phyloP scores from a whole-genome alignment of 352 stramenopile species.

The Pythium brachiatum region DNA sequence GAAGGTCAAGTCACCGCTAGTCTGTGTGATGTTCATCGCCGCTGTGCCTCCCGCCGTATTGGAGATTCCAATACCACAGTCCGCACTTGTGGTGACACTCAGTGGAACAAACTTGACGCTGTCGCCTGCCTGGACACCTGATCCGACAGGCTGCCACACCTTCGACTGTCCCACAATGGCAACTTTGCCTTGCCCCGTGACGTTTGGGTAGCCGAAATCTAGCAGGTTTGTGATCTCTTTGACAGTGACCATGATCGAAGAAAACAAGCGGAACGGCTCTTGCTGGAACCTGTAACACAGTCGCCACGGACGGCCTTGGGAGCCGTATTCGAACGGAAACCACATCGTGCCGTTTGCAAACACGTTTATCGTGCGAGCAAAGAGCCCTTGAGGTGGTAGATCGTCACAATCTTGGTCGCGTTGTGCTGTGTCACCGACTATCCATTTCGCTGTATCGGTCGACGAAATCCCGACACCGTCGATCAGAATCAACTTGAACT shows the following conservation, averaged over 20 bases:
- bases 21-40: conserved; percentile 35
- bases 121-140: conserved; percentile 43
- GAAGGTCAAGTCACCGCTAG: conserved; percentile 28
- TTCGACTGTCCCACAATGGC: conserved; percentile 51
- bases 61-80: conserved; percentile 40
- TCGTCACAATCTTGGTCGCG: conserved; percentile 37
- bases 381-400: conserved; percentile 37
- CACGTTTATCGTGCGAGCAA: conserved; percentile 32
- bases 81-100: conserved; percentile 40
- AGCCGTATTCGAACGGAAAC: conserved; percentile 57
- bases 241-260: conserved; percentile 37
- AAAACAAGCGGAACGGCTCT: conserved; percentile 49
- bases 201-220: conserved; percentile 35
- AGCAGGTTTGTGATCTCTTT: conserved; percentile 51
- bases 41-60: conserved; percentile 38
- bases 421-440: conserved; percentile 18
- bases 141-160: conserved; percentile 45
- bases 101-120: conserved; percentile 51
- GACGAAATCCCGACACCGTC: conserved; percentile 48
- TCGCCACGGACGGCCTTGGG: conserved; percentile 38
- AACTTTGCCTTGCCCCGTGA: conserved; percentile 29
- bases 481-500: conserved; percentile 54
- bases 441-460: conserved; percentile 57
- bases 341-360: conserved; percentile 41
- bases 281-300: conserved; percentile 70